Evolutionary conservation across 768 basidiomycete species (phyloP), one percentile per base, ranked within the genome.

Genomic region (Cytidiella melzeri): DNA sequence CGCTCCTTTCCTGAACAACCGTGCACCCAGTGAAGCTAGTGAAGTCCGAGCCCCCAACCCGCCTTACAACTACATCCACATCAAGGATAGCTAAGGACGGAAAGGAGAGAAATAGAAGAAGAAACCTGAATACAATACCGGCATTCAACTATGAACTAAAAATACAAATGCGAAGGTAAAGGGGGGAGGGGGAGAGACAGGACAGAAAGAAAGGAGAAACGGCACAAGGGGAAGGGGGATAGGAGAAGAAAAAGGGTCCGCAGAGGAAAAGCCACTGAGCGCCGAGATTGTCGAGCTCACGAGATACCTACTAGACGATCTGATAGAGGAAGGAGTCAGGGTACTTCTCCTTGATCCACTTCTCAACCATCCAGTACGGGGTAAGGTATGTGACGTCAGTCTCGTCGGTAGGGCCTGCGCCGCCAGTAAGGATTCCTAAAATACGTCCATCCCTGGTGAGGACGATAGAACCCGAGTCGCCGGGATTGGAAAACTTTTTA

Each of bases 321-420:
- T 41, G 46, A 60, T 67, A 61, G 61, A 69, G 65, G 60, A 47
- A 61, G 56, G 54, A 53, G 55, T 60, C 46, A 54, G 68, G 68
- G 57, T 59, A 69, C 20, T 34, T 41, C 24, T 41, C 39, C 60
- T 66, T 67, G 65, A 71, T 65, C 38, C 50, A 48, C 54, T 56
- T 30, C 26, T 58, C 49, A 54, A 70, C 30, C 54, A 49, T 67
- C 38, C 42, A 63, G 56, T 62, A 64, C 2, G 67, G 64, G 24
- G 67, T 64, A 34, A 54, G 28, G 42, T 70, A 69, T 1, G 67
- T 63, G 37, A 64, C 50, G 26, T 61, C 62, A 5, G 42, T 57
- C 34, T 37, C 19, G 49, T 63, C 64, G 42, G 58, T 44, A 41
- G 67, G 56, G 47, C 67, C 64, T 18, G 57, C 59, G 25, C 57